Evolutionary conservation across 2,329 filamentous ascomycete genomes (phyloP), one percentile per base, ranked within the genome.

Genomic region (Colletotrichum sp.): DNA sequence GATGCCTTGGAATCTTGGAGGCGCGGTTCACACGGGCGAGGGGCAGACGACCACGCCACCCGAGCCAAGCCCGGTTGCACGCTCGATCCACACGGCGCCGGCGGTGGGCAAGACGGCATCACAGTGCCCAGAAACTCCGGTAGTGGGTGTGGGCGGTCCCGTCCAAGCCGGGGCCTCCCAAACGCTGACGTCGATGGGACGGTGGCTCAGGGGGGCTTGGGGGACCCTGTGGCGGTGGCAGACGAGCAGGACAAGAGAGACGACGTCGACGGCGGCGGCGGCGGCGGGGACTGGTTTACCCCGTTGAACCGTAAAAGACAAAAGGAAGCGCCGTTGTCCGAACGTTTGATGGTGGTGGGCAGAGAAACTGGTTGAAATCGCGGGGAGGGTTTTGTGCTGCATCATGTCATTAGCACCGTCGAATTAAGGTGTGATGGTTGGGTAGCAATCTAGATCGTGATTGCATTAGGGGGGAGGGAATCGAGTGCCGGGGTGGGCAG

Each of bases 21-120:
- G 63, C 36, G 24, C 6, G 16, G n/a, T 12, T 16, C 36, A 59
- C 36, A 67, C 72, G 62, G 69, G 62, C 62, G 62, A 62, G 21
- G 34, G 59, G 24, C 16, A 30, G 28, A 36, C 52, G 9, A 30
- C 52, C 18, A 52, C 52, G 26, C 36, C 36, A 57, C 24, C 60
- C n/a, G 62, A 39, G 36, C 36, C 28, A 24, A 62, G 39, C 15
- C 49, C 36, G 60, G 72, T 32, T 15, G 36, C 72, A 24, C 15
- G 34, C n/a, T 67, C 72, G 55, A 72, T 57, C n/a, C 69, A 73
- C 34, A 63, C 57, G 70, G 70, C 69, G 24, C 62, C 55, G 69
- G 44, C 36, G n/a, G 24, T 68, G 10, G 30, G 28, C 32, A 65
- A 73, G 59, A 73, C 63, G 73, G 15, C 70, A 69, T 52, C 70